Evolutionary conservation across 768 basidiomycete species (phyloP).

Genomic region (Termitomyces sp.): DNA sequence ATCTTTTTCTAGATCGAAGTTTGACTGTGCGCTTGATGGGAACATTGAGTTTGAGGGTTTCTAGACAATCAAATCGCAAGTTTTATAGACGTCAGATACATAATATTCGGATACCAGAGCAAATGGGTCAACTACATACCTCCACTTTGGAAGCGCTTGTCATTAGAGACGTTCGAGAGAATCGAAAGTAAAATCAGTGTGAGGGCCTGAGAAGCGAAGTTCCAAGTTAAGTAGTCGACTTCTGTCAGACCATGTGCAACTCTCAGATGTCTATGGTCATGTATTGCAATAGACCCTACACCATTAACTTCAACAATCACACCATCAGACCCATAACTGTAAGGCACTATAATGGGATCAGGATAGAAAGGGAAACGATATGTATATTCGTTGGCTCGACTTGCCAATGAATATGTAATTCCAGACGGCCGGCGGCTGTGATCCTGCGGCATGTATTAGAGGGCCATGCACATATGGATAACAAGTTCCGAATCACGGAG

Average conservation of each 20-base stretch:
- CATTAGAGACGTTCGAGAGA: background rate
- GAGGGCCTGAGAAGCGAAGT: background rate
- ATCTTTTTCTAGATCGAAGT: background rate
- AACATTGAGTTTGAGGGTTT: background rate
- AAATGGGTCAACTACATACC: background rate
- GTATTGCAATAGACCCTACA: background rate
- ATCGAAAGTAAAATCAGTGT: background rate
- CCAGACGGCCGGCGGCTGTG: background rate
- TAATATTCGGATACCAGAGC: background rate
- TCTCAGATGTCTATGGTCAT: background rate
- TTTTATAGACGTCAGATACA: background rate
- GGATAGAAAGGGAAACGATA: background rate
- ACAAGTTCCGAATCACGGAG: background rate
- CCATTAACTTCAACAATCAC: background rate
- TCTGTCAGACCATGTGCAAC: background rate
- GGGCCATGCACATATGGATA: background rate
- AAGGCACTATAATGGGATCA: background rate
- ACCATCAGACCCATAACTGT: background rate
- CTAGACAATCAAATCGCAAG: background rate
- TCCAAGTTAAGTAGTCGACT: background rate
- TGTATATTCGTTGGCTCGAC: background rate
- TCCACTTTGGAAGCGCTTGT: background rate
- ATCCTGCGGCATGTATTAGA: background rate
- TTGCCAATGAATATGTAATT: background rate
- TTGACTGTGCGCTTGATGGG: background rate